Evolutionary conservation across 805 yeast genomes (phyloP).

Genomic region (Candida pseudofarinosa): DNA sequence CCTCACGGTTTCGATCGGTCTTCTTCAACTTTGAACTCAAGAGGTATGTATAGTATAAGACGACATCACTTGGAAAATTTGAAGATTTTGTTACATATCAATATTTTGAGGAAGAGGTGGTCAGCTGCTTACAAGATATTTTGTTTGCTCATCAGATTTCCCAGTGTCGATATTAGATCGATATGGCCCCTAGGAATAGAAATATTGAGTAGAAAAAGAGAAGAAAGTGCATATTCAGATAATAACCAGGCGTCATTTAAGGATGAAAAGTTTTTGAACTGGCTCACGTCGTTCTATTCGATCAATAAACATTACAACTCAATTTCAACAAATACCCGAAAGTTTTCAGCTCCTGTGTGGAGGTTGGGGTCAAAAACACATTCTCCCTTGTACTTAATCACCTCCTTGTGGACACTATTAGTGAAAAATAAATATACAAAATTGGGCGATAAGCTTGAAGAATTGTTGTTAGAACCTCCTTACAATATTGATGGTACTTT

Average conservation of each 20-base stretch:
- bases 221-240: slow-evolving; percentile 1
- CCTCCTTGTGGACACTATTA: slow-evolving; percentile 41
- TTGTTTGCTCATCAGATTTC: slow-evolving; percentile 44
- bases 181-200: slow-evolving; percentile 66
- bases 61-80: slow-evolving; percentile 32
- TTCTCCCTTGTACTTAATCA: slow-evolving; percentile 38
- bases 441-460: slow-evolving; percentile 32
- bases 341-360: slow-evolving; percentile 32
- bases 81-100: slow-evolving; percentile 45
- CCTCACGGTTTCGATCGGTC: slow-evolving; percentile 11
- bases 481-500: slow-evolving; percentile 39
- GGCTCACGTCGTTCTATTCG: slow-evolving; percentile 30
- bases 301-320: slow-evolving; percentile 7
- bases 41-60: slow-evolving; percentile 5
- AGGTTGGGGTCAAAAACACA: slow-evolving; percentile 36
- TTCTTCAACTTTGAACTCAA: not conserved
- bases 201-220: slow-evolving; percentile 31
- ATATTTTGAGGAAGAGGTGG: slow-evolving; percentile 51
- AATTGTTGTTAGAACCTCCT: slow-evolving; percentile 40
- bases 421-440: slow-evolving; percentile 29
- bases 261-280: slow-evolving; percentile 32
- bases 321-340: slow-evolving; percentile 6
- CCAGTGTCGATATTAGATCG: slow-evolving; percentile 48
- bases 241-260: slow-evolving; percentile 10
- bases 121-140: slow-evolving; percentile 49